Percentiles rank a stretch among this genome's conserved stretches.
Conservation (phyloP, 352 stramenopile species). For the Phytophthora ramorum region DNA sequence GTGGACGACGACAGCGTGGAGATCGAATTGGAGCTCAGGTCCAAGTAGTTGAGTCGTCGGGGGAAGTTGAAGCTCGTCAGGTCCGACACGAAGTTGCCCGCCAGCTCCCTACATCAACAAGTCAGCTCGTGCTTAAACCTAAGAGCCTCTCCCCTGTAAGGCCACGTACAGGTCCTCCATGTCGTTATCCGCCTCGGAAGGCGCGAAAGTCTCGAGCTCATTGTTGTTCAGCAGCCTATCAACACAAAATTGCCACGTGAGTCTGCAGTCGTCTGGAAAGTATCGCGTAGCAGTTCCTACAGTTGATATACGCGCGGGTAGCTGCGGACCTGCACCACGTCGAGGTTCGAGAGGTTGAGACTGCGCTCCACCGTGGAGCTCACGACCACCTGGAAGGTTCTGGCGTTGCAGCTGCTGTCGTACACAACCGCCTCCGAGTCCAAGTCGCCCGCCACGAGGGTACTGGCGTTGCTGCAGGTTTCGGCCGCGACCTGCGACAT, state of each 20-base stretch:
- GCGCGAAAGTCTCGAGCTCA: conserved; percentile 56
- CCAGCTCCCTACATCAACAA: conserved; percentile 37
- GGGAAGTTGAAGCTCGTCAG: conserved; percentile 49
- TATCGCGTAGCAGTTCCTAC: conserved; percentile 21
- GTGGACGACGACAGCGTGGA: conserved; percentile 31
- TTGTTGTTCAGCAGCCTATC: conserved; percentile 59
- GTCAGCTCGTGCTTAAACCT: background rate
- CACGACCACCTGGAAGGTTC: conserved; percentile 49
- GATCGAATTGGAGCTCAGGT: conserved; percentile 57
- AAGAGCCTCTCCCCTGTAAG: background rate
- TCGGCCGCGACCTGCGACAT: conserved; percentile 13
- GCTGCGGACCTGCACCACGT: conserved; percentile 49
- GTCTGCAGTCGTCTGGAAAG: background rate
- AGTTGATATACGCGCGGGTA: conserved; percentile 67
- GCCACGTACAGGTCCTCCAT: conserved; percentile 59
- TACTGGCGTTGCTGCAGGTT: conserved; percentile 47
- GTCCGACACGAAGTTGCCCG: conserved; percentile 53
- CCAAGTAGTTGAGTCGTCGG: conserved; percentile 51
- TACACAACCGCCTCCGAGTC: conserved; percentile 63
- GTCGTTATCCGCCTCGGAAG: conserved; percentile 48
- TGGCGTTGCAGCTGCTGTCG: conserved; percentile 48
- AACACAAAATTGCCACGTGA: background rate
- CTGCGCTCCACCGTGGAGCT: conserved; percentile 38
- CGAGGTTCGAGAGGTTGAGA: conserved; percentile 73
- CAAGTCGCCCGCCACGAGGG: conserved; percentile 44